Evolutionary conservation across 2,329 filamentous ascomycete genomes (phyloP).

Genomic region (Claviceps pusilla): DNA sequence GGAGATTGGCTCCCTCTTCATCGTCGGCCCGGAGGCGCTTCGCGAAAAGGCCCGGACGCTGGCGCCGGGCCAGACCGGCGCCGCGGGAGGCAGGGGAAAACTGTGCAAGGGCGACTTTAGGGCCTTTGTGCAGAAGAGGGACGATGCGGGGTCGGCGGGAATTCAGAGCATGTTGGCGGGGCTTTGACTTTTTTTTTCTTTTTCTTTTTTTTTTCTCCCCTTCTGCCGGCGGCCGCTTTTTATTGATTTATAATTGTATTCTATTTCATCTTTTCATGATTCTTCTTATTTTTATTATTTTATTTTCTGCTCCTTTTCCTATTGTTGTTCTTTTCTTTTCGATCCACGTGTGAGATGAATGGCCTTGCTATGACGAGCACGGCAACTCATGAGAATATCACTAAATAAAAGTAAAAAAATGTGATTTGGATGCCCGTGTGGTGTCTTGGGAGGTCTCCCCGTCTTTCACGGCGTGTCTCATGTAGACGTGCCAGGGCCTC

Average conservation of each 20-base stretch:
- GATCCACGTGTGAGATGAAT: not conserved
- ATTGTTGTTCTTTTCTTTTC: not conserved
- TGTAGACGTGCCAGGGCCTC: too few species aligned
- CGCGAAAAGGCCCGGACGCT: constrained; percentile 53
- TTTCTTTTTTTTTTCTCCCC: not conserved
- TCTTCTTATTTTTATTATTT: too few species aligned
- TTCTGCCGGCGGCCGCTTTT: too few species aligned
- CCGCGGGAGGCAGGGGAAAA: constrained; percentile 30
- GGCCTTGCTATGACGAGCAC: too few species aligned
- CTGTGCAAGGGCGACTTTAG: constrained; percentile 57
- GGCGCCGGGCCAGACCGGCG: constrained; percentile 24
- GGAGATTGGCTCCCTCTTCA: constrained; percentile 91
- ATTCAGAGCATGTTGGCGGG: constrained; percentile 69
- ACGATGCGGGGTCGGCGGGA: constrained; percentile 66
- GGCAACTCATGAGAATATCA: too few species aligned
- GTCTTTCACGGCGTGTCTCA: too few species aligned
- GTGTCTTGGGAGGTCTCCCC: too few species aligned
- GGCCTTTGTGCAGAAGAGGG: constrained; percentile 69
- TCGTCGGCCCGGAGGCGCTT: constrained; percentile 70
- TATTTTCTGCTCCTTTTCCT: not conserved
- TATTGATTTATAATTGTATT: too few species aligned
- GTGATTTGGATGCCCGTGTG: not conserved
- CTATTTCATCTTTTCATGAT: too few species aligned
- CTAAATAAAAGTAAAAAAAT: not conserved
- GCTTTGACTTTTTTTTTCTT: constrained; percentile 19